A percentile compares a stretch with the other conserved stretches of the same genome.
phyloP scores from a whole-genome alignment of 179 eudicot genomes.

The Silene coronaria region DNA sequence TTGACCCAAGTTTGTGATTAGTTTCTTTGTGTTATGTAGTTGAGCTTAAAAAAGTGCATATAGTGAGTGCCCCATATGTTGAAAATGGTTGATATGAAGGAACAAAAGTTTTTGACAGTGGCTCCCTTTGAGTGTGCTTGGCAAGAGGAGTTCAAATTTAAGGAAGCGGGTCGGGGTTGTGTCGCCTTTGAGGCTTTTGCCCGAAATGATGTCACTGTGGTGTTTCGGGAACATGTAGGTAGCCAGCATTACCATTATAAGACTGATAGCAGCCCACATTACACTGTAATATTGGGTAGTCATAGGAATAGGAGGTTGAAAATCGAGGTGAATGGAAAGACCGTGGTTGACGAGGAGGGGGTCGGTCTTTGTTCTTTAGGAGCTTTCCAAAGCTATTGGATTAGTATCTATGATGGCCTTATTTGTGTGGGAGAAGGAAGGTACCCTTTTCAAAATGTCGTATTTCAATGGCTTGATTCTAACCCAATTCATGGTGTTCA shows the following conservation, averaged over 20 bases:
- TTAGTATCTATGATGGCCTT: conserved; percentile 85
- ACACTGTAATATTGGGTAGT: conserved; percentile 86
- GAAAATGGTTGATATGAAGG: conserved; percentile 55
- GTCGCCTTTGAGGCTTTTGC: conserved; percentile 96
- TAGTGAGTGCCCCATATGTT: neutral
- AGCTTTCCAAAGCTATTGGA: conserved; percentile 90
- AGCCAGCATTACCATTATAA: conserved; percentile 90
- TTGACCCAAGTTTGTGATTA: neutral
- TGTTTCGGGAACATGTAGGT: conserved; percentile 85
- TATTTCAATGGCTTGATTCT: conserved; percentile 90
- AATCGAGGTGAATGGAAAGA: conserved; percentile 79
- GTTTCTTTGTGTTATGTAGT: conserved; percentile 3
- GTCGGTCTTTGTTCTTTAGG: conserved; percentile 72
- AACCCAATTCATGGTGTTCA: conserved; percentile 76
- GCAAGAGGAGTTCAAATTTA: conserved; percentile 74
- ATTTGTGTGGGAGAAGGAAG: conserved; percentile 92
- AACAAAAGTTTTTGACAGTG: conserved; percentile 70
- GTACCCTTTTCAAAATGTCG: conserved; percentile 92
- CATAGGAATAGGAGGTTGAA: conserved; percentile 71
- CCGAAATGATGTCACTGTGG: conserved; percentile 82
- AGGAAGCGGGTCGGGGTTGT: conserved; percentile 92
- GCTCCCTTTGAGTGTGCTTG: conserved; percentile 98
- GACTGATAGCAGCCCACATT: conserved; percentile 86
- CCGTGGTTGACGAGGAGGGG: conserved; percentile 82
- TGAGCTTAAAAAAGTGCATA: conserved; percentile 1